These are phyloP conservation scores for Colletotrichum euphorbiae DNA, from an alignment of 2,329 filamentous ascomycete species.

Conservation along the genomic window DNA sequence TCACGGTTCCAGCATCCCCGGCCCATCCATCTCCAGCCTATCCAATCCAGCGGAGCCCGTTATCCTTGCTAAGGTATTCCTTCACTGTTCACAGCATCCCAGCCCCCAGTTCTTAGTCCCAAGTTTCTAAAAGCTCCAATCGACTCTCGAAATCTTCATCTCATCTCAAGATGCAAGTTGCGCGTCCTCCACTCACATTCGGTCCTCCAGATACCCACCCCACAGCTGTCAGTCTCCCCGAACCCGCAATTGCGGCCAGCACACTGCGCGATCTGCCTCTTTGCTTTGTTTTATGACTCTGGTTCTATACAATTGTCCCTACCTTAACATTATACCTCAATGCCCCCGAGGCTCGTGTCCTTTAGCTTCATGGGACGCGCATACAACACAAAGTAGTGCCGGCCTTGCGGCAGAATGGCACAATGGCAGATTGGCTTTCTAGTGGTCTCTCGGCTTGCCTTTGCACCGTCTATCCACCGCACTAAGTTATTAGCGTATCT, in stretches of 20 bases:
- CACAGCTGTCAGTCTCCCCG: constrained; percentile 11
- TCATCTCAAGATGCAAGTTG: constrained; percentile 6
- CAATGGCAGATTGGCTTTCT: constrained; percentile 28
- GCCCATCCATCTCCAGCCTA: constrained; percentile 10
- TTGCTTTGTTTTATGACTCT: not conserved
- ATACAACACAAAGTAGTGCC: constrained; percentile 8
- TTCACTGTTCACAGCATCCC: constrained; percentile 7
- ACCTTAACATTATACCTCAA: not conserved
- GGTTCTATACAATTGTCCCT: not conserved
- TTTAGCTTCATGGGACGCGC: constrained; percentile 18
- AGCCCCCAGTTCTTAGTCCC: not conserved
- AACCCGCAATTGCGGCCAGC: constrained; percentile 2
- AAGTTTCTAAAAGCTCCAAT: not conserved
- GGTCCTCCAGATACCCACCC: constrained; percentile 6
- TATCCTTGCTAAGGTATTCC: constrained; percentile 3
- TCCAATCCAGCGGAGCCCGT: constrained; percentile 22
- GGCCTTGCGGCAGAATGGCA: constrained; percentile 35
- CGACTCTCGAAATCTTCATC: constrained; percentile 7
- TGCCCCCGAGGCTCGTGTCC: not conserved
- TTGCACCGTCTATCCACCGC: constrained; percentile 1
- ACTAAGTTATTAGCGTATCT: constrained; percentile 4
- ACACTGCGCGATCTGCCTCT: not conserved
- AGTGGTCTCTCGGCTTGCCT: constrained; percentile 9
- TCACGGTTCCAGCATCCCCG: constrained; percentile 20
- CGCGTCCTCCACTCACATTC: not conserved